phyloP scores from a whole-genome alignment of 169 alveolate genomes.

The Eimeria zaria region DNA sequence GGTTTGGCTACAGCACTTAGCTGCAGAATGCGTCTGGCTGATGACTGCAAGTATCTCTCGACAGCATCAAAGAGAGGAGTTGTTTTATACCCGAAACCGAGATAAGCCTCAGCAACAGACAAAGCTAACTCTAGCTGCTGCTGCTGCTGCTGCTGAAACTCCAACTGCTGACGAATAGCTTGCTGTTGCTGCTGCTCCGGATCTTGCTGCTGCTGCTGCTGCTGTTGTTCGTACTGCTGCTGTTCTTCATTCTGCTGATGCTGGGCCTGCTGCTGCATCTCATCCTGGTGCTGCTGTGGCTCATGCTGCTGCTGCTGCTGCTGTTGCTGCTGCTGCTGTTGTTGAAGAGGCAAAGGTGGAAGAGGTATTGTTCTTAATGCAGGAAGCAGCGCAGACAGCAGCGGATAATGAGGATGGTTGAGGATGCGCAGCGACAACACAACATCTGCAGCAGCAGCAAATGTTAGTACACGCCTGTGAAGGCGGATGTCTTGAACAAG shows the following conservation, averaged over 20 bases:
- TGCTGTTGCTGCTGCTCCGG: background rate
- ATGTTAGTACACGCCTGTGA: constrained; percentile 81
- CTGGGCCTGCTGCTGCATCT: background rate
- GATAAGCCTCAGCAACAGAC: constrained; percentile 70
- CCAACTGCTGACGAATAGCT: background rate
- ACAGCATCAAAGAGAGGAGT: constrained; percentile 62
- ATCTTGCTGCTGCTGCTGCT: background rate
- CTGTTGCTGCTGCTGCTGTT: constrained; percentile 2
- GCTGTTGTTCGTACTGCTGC: background rate
- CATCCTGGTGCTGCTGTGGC: background rate
- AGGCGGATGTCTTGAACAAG: constrained; percentile 84
- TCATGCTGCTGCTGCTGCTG: background rate
- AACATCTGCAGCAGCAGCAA: constrained; percentile 85
- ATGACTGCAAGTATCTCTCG: background rate
- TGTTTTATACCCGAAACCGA: constrained; percentile 75
- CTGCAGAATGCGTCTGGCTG: background rate
- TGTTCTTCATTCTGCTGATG: background rate
- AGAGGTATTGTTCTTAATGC: background rate
- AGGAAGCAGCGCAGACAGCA: constrained; percentile 51
- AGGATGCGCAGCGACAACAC: constrained; percentile 77
- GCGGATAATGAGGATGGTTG: constrained; percentile 82
- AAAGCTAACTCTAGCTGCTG: constrained; percentile 31
- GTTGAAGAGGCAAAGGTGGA: background rate
- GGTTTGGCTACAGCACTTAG: background rate
- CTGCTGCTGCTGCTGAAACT: background rate